phyloP scores from a whole-genome alignment of 23 red algal species.

The Gracilaria caudata region DNA sequence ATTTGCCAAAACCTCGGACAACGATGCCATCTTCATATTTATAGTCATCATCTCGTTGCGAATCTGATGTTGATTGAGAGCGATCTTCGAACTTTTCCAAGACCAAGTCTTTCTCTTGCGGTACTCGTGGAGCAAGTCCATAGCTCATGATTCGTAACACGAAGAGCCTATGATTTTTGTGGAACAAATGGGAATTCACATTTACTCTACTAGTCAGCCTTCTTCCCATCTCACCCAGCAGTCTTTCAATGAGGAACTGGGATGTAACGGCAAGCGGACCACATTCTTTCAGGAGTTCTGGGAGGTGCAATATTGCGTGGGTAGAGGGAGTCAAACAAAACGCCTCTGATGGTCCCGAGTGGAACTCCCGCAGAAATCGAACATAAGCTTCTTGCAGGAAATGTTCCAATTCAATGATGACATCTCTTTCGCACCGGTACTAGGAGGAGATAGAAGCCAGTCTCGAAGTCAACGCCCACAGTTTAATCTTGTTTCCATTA shows the following conservation, averaged over 20 bases:
- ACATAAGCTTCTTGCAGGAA: background rate
- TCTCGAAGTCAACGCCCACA: background rate
- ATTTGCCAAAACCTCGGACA: no score
- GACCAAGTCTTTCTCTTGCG: no score
- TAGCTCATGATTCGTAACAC: no score
- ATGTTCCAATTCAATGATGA: background rate
- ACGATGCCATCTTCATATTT: no score
- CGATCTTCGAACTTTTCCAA: no score
- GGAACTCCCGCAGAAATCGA: no score
- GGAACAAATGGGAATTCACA: background rate
- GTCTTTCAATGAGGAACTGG: slow-evolving; percentile 5
- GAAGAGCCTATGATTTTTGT: background rate
- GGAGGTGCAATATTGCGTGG: slow-evolving; percentile 20
- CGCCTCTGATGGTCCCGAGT: background rate
- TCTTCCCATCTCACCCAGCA: background rate
- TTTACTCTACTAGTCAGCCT: background rate
- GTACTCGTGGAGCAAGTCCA: no score
- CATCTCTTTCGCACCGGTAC: background rate
- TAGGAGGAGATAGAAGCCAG: background rate
- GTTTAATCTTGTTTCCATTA: background rate
- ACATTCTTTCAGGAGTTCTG: slow-evolving; percentile 2
- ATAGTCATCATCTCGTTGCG: no score
- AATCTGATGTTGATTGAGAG: no score
- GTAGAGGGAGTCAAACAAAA: slow-evolving; percentile 21
- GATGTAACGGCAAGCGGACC: background rate